Evolutionary conservation across 495 filamentous ascomycete species (phyloP), one percentile per base, ranked within the genome.

Genomic region (Penicillium diatomitis): DNA sequence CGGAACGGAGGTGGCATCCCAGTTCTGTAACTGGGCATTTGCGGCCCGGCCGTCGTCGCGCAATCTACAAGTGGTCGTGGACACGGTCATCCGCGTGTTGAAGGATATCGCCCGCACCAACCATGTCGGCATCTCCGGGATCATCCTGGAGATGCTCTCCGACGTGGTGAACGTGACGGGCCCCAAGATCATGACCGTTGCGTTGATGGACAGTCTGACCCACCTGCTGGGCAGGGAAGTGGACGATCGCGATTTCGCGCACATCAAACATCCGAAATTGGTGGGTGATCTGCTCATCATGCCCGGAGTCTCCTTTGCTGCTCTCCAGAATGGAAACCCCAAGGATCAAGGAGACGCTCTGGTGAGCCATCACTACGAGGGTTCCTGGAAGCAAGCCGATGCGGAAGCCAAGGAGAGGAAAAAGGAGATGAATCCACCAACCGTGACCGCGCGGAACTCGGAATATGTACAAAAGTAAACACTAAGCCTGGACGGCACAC

Each of bases 11-110:
- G 60, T 60, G 50, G 66, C 58, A 38, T 66, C 47, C 8, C 68
- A 72, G 37, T 72, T 75, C 30, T 64, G 62, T 36, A 72, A 69
- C 38, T 74, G 69, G 64, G 61, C 64, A 0, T 60, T 76, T 33
- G 49, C 61, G 11, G 65, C 60, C 11, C 57, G 54, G 47, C 65
- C 69, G 3, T 49, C 53, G 1, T 60, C 56, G 6, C 56, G 51
- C 9, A 59, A 71, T 38, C 56, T 75, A 9, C 46, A 41, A 12
- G 55, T 53, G 32, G 57, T 72, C 36, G 61, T 71, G 6, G 52
- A 67, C 6, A 48, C 60, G 11, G 61, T 73, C 4, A 37, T 71
- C 11, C 31, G 38, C 20, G 56, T 53, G 12, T 28, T 76, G 8
- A 61, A 64, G 29, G 53, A 65, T 6, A 53, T 68, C 49, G 54